Base-by-base conservation (phyloP, 371 early-diverging fungal genomes). In the Rhizopus arrhizus region DNA sequence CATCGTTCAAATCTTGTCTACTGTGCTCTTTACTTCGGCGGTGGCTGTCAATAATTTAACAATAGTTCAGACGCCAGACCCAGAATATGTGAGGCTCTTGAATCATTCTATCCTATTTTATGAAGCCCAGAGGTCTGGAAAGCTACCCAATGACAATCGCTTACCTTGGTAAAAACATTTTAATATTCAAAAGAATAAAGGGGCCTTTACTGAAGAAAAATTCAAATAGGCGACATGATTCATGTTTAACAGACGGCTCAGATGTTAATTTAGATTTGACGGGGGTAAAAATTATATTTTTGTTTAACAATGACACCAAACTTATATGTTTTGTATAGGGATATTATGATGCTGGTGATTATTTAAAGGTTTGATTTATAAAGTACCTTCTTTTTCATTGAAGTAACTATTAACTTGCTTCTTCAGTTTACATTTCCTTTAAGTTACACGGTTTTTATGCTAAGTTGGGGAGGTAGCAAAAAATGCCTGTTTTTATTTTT, bases 101-200 rank as follows among this genome's bases (percentile, higher is more conserved):
- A 69, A 73, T 41, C 73, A 84, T 49, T 73, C 78, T 5, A 58
- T 84, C 5, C 53, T 70, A 53, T 85, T 83, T 62, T 85, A 81
- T 49, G 85, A 85, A 59, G 85, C 85, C 4, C 84, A 84, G 57
- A 61, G 84, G 48, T 71, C 81, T 51, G 85, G 85, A 28, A 72
- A 68, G 6, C 61, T 85, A 13, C 78, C 81, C 29, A 22, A 69
- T 4, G 60, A 80, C 54, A 80, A 80, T 32, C 67, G 84, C 59
- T 66, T 82, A 8, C 42, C 70, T 15, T 85, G 85, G 84, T 72
- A 60, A 48, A 29, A n/a, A 43, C 22, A 35, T 54, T 41, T 38
- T 51, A 36, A 34, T 12, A 8, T 10, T 32, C 22, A 22, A 22
- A 22, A 22, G 22, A 22, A 22, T 22, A 22, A 22, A 22, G 2